phyloP scores from a whole-genome alignment of 1,284 basidiomycete genomes.

The Tilletia horrida region DNA sequence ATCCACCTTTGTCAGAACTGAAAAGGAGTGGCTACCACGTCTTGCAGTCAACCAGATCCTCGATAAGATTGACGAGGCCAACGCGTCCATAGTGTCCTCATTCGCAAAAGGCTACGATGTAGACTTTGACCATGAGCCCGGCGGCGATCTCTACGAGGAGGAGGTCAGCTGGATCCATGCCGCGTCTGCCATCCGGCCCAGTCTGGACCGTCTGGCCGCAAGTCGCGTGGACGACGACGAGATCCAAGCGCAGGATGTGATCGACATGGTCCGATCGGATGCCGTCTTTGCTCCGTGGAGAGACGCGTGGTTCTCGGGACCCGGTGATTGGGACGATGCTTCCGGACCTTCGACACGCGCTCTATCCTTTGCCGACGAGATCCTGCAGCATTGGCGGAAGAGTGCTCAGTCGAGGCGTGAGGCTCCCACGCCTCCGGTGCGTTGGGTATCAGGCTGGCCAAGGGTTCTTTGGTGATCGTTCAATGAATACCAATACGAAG shows the following conservation, averaged over 20 bases:
- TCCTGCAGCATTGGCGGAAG: conserved; percentile 4
- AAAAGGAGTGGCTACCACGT: neutral
- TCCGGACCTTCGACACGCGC: neutral
- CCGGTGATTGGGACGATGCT: neutral
- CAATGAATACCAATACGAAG: no score
- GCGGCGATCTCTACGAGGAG: neutral
- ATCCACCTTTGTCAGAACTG: neutral
- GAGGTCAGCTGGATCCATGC: conserved; percentile 2
- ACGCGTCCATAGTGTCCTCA: neutral
- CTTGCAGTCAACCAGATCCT: neutral
- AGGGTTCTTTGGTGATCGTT: no score
- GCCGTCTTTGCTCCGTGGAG: neutral
- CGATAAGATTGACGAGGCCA: neutral
- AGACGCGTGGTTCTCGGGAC: neutral
- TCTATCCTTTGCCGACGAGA: neutral
- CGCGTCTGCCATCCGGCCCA: neutral
- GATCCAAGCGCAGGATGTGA: neutral
- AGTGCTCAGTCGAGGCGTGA: conserved; percentile 5
- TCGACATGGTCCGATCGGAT: neutral
- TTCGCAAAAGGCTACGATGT: neutral
- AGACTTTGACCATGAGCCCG: neutral
- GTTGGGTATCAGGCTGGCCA: neutral
- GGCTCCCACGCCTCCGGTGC: neutral
- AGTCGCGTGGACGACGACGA: neutral
- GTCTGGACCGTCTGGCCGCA: conserved; percentile 4